phyloP scores from a whole-genome alignment of 2,329 filamentous ascomycete species.

The Cyphellophora attinorum region DNA sequence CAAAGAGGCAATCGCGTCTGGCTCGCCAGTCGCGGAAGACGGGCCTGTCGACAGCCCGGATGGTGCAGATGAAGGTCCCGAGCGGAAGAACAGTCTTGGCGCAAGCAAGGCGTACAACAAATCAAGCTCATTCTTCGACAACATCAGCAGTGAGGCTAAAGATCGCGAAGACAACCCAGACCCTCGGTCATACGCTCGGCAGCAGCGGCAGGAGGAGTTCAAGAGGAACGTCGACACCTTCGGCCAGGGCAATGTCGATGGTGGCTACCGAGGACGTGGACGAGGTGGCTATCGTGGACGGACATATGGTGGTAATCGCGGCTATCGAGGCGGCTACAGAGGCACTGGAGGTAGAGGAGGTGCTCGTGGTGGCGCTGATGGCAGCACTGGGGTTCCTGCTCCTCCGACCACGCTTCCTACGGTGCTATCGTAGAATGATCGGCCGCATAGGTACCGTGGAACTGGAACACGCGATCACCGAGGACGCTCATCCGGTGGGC shows the following conservation, averaged over 20 bases:
- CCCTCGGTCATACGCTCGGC: slow-evolving; percentile 64
- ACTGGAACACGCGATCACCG: too few species aligned
- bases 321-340: slow-evolving; percentile 34
- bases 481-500: too few species aligned
- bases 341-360: slow-evolving; percentile 15
- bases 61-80: slow-evolving; percentile 24
- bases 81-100: slow-evolving; percentile 15
- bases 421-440: too few species aligned
- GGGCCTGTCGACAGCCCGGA: slow-evolving; percentile 25
- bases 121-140: slow-evolving; percentile 87
- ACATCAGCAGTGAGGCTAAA: slow-evolving; percentile 88
- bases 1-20: slow-evolving; percentile 75
- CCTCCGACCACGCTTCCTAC: too few species aligned
- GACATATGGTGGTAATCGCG: slow-evolving; percentile 36
- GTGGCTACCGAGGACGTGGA: slow-evolving; percentile 69
- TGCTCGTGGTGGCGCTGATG: slow-evolving; percentile 7
- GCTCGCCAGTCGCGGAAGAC: slow-evolving; percentile 57
- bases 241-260: slow-evolving; percentile 88
- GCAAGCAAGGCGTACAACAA: slow-evolving; percentile 65
- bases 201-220: slow-evolving; percentile 87
- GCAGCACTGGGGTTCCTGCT: not conserved
- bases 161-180: slow-evolving; percentile 67
- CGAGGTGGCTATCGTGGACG: slow-evolving; percentile 56
- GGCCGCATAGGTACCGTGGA: too few species aligned
- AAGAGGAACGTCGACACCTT: slow-evolving; percentile 97